phyloP scores from a whole-genome alignment of 192 early-diverging fungal genomes.

The Glomus cerebriforme region DNA sequence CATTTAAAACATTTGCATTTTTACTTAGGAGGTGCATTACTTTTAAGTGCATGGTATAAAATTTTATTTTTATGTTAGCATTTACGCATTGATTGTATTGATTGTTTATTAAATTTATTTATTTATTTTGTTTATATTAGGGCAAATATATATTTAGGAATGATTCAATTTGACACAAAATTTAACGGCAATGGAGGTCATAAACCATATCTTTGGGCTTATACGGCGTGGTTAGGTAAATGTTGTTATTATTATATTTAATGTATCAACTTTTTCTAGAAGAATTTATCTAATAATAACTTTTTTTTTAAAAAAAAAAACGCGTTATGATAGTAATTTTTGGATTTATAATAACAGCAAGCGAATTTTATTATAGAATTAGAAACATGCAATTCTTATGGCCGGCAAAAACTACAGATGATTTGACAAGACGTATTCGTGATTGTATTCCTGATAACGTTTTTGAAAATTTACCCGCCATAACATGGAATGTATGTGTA shows the following conservation, averaged over 20 bases:
- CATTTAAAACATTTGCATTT: not conserved
- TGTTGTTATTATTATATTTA: not conserved
- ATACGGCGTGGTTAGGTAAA: not conserved
- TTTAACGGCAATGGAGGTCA: not conserved
- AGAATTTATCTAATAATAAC: not conserved
- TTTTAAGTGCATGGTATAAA: not conserved
- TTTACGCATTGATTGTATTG: not conserved
- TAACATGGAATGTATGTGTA: not conserved
- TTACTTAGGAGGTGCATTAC: not conserved
- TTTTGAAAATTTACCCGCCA: not conserved
- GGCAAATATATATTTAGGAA: not conserved
- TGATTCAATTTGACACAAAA: not conserved
- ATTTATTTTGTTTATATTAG: not conserved
- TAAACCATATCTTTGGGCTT: not conserved
- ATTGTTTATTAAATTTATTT: not conserved
- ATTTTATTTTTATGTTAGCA: no score
- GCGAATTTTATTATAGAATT: not conserved
- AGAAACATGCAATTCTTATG: not conserved
- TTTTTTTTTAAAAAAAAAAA: not conserved
- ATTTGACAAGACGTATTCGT: not conserved
- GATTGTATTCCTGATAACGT: not conserved
- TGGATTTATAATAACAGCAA: not conserved
- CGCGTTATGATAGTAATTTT: not conserved
- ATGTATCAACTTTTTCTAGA: not conserved
- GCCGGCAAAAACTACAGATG: not conserved